Conservation (phyloP, 2,329 filamentous ascomycete species). For the Zasmidium citrigriseum region DNA sequence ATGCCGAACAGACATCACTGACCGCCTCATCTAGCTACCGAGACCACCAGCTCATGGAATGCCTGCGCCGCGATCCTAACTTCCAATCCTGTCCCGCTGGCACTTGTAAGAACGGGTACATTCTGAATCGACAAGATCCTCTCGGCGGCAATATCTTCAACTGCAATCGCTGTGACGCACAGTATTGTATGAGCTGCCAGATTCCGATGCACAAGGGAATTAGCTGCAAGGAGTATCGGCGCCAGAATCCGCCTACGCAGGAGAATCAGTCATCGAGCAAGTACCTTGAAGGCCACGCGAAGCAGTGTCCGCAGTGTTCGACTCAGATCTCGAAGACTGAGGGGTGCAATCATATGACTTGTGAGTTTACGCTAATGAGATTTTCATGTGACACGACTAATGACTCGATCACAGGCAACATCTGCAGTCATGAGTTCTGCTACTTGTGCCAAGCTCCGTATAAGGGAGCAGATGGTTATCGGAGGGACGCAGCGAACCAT, state of each 20-base stretch:
- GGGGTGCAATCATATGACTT: conserved; percentile 5
- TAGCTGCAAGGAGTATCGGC: conserved; percentile 20
- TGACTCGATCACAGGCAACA: no score
- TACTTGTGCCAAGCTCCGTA: conserved; percentile 23
- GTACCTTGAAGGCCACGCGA: background rate
- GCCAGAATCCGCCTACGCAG: background rate
- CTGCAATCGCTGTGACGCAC: conserved; percentile 20
- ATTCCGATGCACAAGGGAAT: conserved; percentile 25
- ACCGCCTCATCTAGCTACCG: no score
- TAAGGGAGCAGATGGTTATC: background rate
- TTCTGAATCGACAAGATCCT: conserved; percentile 16
- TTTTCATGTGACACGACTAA: no score
- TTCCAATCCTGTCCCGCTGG: conserved; percentile 7
- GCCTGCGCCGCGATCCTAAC: no score
- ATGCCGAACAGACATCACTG: no score
- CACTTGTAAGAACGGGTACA: conserved; percentile 19
- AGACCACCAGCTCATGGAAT: no score
- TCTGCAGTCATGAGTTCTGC: conserved; percentile 29
- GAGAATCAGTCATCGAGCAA: conserved; percentile 3
- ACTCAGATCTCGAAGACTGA: background rate
- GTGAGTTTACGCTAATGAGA: background rate
- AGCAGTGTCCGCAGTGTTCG: background rate
- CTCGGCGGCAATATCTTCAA: conserved; percentile 20
- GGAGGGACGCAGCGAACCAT: no score
- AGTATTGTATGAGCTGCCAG: conserved; percentile 24